Conservation (phyloP, 1,139 yeast species). For the Yamadazyma dendronema region DNA sequence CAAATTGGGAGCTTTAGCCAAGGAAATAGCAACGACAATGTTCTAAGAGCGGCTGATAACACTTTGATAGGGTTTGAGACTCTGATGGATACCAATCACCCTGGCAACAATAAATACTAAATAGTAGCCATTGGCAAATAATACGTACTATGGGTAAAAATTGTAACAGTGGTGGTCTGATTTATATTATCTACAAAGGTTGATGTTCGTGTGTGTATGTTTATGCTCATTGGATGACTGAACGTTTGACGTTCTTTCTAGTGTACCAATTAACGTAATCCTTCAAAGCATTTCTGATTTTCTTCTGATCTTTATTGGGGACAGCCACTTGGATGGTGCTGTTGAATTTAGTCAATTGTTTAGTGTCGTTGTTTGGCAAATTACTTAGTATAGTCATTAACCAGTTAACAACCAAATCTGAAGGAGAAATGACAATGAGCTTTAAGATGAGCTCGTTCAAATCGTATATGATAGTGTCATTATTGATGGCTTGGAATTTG, state of each 20-base stretch:
- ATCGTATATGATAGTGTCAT: constrained; percentile 62
- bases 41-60: too few relatives aligned
- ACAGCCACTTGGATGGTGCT: constrained; percentile 59
- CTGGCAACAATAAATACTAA: too few relatives aligned
- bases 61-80: too few relatives aligned
- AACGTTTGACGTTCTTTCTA: constrained; percentile 57
- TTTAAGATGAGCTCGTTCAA: constrained; percentile 74
- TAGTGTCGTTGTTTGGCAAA: constrained; percentile 64
- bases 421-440: constrained; percentile 54
- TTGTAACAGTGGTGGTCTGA: too few relatives aligned
- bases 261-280: constrained; percentile 84
- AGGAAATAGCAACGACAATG: too few relatives aligned
- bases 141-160: too few relatives aligned
- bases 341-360: constrained; percentile 63
- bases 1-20: too few relatives aligned
- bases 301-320: constrained; percentile 67
- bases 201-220: too few relatives aligned
- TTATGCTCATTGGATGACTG: constrained; percentile 4
- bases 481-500: constrained; percentile 51
- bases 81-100: too few relatives aligned
- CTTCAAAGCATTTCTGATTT: constrained; percentile 65
- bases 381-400: constrained; percentile 50
- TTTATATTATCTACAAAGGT: too few relatives aligned
- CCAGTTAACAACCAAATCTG: constrained; percentile 53
- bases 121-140: too few relatives aligned